Evolutionary conservation across 345 rosid species (phyloP), one percentile per base, ranked within the genome.

Genomic region (Salix koriyanagi): DNA sequence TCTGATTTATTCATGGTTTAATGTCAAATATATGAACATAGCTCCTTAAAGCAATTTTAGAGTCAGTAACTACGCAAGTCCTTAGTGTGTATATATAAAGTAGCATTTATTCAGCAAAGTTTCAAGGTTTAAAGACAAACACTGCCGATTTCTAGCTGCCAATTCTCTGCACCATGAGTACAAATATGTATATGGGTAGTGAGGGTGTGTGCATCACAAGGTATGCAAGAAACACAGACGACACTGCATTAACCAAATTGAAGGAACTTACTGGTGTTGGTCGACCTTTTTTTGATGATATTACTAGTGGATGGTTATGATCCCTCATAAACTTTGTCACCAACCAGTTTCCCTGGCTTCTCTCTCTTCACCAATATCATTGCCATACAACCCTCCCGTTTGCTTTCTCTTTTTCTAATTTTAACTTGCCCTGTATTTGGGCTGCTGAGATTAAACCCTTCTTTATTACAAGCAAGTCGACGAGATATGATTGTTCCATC

Each of bases 381-480:
- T 2, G 96, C 98, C 66, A 91, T 94, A 74, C 97, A 94, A 39
- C 97, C 97, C 87, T 91, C 96, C 77, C 98, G 88, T 0, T 95
- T 90, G 81, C 94, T 88, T 9, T 90, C 85, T 71, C 94, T 84
- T 0, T 92, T 94, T 82, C 96, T 84, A 23, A 90, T 84, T 52
- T 93, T 94, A 77, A 73, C 83, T 84, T 88, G 91, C 72, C 95
- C 94, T 48, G 52, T 48, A 4, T 14, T 48, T 69, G 91, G 84
- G 19, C 87, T 87, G 68, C 92, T 94, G 85, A 91, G 88, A 87
- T 92, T 89, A 70, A 90, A 80, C 42, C 98, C 98, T 82, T 94
- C 98, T 84, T 91, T 94, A 79, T 94, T 94, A 81, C 98, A 94
- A 37, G 97, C 98, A 67, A 94, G 87, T 79, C 98, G 86, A 54